These are phyloP conservation scores for Glonium stellatum DNA, from an alignment of 495 filamentous ascomycete genomes.

Conservation along the genomic window DNA sequence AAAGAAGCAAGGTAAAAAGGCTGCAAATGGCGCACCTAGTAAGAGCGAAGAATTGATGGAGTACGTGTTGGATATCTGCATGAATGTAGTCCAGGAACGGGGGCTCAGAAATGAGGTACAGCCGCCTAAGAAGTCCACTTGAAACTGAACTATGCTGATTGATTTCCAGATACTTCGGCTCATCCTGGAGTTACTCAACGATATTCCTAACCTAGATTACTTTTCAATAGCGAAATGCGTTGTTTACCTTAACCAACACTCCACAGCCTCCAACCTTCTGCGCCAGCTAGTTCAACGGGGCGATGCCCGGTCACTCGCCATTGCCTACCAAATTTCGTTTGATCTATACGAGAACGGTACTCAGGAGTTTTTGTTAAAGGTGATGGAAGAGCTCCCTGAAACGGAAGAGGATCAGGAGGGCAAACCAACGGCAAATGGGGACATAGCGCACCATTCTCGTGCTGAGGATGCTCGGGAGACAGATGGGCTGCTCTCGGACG, in stretches of 20 bases:
- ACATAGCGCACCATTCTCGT: conserved; percentile 25
- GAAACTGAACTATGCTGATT: conserved; percentile 6
- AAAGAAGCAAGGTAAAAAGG: conserved; percentile 55
- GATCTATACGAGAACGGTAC: conserved; percentile 97
- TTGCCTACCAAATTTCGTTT: conserved; percentile 96
- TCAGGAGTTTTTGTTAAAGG: conserved; percentile 89
- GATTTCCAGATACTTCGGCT: conserved; percentile 68
- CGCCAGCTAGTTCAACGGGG: conserved; percentile 73
- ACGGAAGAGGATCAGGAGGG: conserved; percentile 37
- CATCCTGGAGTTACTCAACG: conserved; percentile 79
- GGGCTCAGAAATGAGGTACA: conserved; percentile 69
- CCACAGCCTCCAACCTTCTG: conserved; percentile 84
- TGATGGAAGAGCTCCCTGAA: conserved; percentile 69
- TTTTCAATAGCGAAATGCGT: conserved; percentile 98
- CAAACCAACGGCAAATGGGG: conserved; percentile 35
- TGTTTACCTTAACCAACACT: conserved; percentile 88
- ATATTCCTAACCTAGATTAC: conserved; percentile 86
- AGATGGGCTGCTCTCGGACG: conserved; percentile 32
- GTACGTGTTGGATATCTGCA: conserved; percentile 90
- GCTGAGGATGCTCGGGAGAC: conserved; percentile 43
- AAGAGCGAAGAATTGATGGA: conserved; percentile 89
- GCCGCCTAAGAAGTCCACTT: conserved; percentile 14
- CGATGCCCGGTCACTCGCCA: conserved; percentile 66
- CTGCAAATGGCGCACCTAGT: conserved; percentile 20
- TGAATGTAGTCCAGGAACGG: conserved; percentile 95